Base-by-base conservation (phyloP, 306 rosid genomes). In the Pyrus pyrifolia region DNA sequence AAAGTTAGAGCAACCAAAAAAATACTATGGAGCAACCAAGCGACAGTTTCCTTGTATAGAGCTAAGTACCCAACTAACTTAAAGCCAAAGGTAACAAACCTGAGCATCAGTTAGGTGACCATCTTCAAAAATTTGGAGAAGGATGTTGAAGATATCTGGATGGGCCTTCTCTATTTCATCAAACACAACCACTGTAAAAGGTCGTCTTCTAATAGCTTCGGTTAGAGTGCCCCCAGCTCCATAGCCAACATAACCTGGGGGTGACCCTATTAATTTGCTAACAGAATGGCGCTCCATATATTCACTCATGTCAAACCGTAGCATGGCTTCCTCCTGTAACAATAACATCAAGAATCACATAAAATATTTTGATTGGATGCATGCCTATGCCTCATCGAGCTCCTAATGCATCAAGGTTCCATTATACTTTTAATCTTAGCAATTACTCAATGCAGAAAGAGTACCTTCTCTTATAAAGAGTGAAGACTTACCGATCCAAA, bases 121-220 rank as follows among this genome's bases (percentile, higher is more conserved):
- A 61, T 91, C 98, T 87, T 91, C 98, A 25, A 87, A 66, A 61
- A 93, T 65, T 63, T 91, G 98, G 86, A 91, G 97, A 71, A 93
- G 95, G 81, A 93, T 90, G 84, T 90, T 91, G 87, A 89, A 91
- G 38, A 90, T 79, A 78, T 90, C 98, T n/a, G 97, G 97, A 83
- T 93, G 98, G 75, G 98, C 97, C 80, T 93, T 93, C 87, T 93
- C 98, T 67, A 93, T 93, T 85, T 93, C 98, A 57, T 93, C 98
- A 46, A 93, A 91, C 83, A 93, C 81, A 45, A 93, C 78, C 76
- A 93, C 78, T 6, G 98, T 88, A 76, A 86, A 90, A 2, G 98
- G 98, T 67, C 85, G 87, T 86, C 90, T 88, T 86, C 98, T 83
- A 72, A 93, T 88, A 81, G 98, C 97, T 88, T 93, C 98, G 0